Evolutionary conservation across 2,329 filamentous ascomycete genomes (phyloP), one percentile per base, ranked within the genome.

Genomic region (Alternaria solani): DNA sequence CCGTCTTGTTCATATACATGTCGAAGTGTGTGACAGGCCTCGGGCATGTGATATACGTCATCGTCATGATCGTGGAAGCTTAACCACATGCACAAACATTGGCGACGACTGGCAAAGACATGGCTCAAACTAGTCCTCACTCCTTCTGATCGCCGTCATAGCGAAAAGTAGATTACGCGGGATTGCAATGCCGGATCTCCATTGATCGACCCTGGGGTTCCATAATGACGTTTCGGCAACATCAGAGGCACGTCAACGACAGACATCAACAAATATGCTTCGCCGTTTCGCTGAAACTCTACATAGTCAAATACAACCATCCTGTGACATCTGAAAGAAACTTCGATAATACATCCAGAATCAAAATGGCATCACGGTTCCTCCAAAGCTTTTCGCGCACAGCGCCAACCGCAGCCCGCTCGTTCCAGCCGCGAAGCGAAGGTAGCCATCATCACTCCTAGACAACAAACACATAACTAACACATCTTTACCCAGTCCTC

Each of bases 371-470:
- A 48, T 55, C 47, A 48, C 32, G 28, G 18, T 41, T 63, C 30
- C 44, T 53, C 26, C 48, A 36, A 23, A 56, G 43, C 36, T 48
- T 60, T 18, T 62, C 60, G 25, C 60, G 60, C 34, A 48, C 52
- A 48, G 51, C 51, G 42, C 56, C 47, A 3, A 34, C 36, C 5
- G 41, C 43, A 12, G 36, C 7, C 20, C 49, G 53, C 25, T 49
- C 57, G 1, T 23, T 61, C 20, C 59, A 57, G 25, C 56, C 55
- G 12, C 53, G 53, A 32, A 34, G 48, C 14, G 60, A 63, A 38
- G 53, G 59, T 63, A 43, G 7, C 25, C 8, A 14, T 7, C n/a
- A 5, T 18, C 11, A 2, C 6, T n/a, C 3, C 4, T 5, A 1
- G 2, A 18, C 1, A 11, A 30, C 7, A 11, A 4, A 38, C 2